These are phyloP conservation scores for Apophysomyces variabilis DNA, from an alignment of 371 early-diverging fungal genomes.

Conservation along the genomic window DNA sequence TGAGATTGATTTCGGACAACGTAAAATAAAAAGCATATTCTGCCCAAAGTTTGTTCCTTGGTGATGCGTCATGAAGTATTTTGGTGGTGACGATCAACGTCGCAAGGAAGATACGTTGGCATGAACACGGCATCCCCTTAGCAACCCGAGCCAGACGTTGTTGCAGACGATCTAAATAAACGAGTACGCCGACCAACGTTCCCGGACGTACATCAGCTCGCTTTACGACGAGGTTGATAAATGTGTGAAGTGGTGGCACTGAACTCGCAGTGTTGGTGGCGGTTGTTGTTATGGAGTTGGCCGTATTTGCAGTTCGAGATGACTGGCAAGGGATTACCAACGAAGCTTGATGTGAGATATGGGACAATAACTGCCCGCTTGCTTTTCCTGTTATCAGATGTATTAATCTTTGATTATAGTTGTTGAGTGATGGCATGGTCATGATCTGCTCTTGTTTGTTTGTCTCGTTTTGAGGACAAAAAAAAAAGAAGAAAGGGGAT, in stretches of 20 bases:
- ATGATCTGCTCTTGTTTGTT: slow-evolving; percentile 8
- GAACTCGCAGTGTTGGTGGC: slow-evolving; percentile 11
- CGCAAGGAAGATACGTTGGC: slow-evolving; percentile 80
- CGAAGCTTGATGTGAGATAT: slow-evolving; percentile 30
- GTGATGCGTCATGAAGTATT: slow-evolving; percentile 74
- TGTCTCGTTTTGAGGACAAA: slow-evolving; percentile 5
- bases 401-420: slow-evolving; percentile 18
- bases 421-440: slow-evolving; percentile 5
- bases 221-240: slow-evolving; percentile 58
- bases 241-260: slow-evolving; percentile 52
- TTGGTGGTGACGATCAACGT: slow-evolving; percentile 74
- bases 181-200: slow-evolving; percentile 64
- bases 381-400: slow-evolving; percentile 30
- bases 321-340: slow-evolving; percentile 25
- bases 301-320: background rate
- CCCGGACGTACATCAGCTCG: slow-evolving; percentile 62
- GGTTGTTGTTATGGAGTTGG: slow-evolving; percentile 11
- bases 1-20: slow-evolving; percentile 76
- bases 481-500: slow-evolving; percentile 18
- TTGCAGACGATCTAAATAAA: slow-evolving; percentile 61
- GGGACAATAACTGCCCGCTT: slow-evolving; percentile 23
- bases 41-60: slow-evolving; percentile 81
- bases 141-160: slow-evolving; percentile 56
- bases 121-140: slow-evolving; percentile 76
- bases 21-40: slow-evolving; percentile 68